These are phyloP conservation scores for Strobilomyces dryophilus DNA, from an alignment of 768 basidiomycete species.

Conservation along the genomic window DNA sequence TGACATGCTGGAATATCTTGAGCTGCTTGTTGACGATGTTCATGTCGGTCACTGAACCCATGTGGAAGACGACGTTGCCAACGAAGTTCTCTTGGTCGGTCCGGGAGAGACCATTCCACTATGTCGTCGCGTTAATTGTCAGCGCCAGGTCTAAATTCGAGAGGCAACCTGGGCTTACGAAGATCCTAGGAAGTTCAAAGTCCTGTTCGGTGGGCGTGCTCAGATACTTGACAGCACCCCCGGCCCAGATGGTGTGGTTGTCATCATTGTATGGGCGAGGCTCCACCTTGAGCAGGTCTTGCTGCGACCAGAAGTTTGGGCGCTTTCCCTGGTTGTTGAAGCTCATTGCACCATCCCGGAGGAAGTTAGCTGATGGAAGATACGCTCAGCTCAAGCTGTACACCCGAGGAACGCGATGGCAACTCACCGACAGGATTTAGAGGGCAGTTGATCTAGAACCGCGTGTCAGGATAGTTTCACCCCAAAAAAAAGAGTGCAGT, in stretches of 20 bases:
- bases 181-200: slow-evolving; percentile 37
- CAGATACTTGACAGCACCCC: slow-evolving; percentile 37
- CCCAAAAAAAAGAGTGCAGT: background rate
- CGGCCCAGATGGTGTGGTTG: slow-evolving; percentile 37
- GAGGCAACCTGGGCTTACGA: slow-evolving; percentile 14
- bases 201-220: slow-evolving; percentile 35
- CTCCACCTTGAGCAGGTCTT: background rate
- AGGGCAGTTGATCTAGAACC: background rate
- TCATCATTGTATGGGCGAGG: slow-evolving; percentile 33
- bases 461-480: background rate
- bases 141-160: background rate
- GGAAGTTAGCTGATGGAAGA: background rate
- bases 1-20: slow-evolving; percentile 35
- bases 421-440: background rate
- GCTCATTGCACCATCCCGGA: background rate
- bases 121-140: background rate
- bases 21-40: slow-evolving; percentile 31
- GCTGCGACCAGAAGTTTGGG: background rate
- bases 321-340: background rate
- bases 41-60: slow-evolving; percentile 30
- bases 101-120: slow-evolving; percentile 34
- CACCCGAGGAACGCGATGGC: background rate
- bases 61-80: slow-evolving; percentile 36
- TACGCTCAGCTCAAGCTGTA: background rate
- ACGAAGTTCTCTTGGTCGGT: slow-evolving; percentile 36